Evolutionary conservation across 345 rosid species (phyloP).

Genomic region (Lepidium didymum): DNA sequence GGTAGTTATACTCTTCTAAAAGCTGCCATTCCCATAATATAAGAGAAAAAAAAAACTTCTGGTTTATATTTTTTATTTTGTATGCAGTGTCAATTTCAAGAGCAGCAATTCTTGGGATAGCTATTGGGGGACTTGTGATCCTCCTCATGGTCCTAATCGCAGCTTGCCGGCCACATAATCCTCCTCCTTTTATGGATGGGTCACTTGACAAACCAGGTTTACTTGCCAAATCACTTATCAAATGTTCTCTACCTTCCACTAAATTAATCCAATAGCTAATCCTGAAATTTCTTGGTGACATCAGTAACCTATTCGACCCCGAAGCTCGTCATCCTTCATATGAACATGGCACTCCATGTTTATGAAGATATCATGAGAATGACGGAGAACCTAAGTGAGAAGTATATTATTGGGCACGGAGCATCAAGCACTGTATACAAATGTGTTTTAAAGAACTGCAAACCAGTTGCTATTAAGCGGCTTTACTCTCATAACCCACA

Average conservation of each 20-base stretch:
- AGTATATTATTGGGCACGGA: slow-evolving; percentile 79
- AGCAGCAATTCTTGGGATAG: slow-evolving; percentile 88
- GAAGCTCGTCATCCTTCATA: slow-evolving; percentile 80
- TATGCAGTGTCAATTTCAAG: slow-evolving; percentile 62
- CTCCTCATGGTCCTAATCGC: slow-evolving; percentile 83
- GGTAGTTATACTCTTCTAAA: slow-evolving; percentile 36
- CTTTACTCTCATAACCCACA: slow-evolving; percentile 81
- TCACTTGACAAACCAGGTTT: slow-evolving; percentile 87
- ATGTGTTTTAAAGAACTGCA: slow-evolving; percentile 89
- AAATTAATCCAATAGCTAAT: slow-evolving; percentile 4
- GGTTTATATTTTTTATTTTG: background rate
- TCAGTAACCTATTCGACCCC: slow-evolving; percentile 69
- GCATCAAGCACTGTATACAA: slow-evolving; percentile 95
- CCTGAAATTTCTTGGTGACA: background rate
- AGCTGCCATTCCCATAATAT: background rate
- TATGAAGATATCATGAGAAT: slow-evolving; percentile 97
- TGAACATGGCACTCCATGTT: slow-evolving; percentile 98
- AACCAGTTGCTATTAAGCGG: slow-evolving; percentile 89
- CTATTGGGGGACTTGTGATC: slow-evolving; percentile 79
- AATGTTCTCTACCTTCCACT: background rate
- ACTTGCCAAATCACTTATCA: background rate
- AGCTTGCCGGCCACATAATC: slow-evolving; percentile 67
- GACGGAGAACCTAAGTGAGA: slow-evolving; percentile 93
- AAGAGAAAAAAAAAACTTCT: background rate
- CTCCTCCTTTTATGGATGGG: slow-evolving; percentile 57